phyloP scores from a whole-genome alignment of 2,329 filamentous ascomycete genomes.

The Apiospora kogelbergensis region DNA sequence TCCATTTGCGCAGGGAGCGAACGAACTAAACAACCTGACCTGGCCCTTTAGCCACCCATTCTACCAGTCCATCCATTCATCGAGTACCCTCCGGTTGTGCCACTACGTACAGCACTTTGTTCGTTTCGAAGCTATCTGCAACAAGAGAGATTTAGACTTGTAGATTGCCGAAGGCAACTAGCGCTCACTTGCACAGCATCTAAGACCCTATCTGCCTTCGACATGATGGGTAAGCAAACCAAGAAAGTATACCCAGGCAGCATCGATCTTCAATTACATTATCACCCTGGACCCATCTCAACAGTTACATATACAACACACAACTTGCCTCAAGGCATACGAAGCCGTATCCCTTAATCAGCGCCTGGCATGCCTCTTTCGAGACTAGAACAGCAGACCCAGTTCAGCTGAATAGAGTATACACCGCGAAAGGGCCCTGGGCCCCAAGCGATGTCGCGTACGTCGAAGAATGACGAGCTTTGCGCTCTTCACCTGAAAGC shows the following conservation, averaged over 20 bases:
- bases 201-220: not conserved
- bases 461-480: conserved; percentile 2
- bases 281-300: not conserved
- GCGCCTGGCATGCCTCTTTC: not conserved
- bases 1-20: conserved; percentile 11
- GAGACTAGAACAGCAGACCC: not conserved
- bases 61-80: not conserved
- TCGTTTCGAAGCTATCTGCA: conserved; percentile 3
- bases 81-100: not conserved
- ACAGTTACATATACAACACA: not conserved
- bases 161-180: conserved; percentile 6
- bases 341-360: not conserved
- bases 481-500: not conserved
- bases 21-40: not conserved
- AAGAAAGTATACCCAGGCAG: not conserved
- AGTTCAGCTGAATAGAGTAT: conserved; percentile 7
- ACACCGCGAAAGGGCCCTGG: conserved; percentile 1
- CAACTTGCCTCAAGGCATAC: not conserved
- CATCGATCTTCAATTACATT: not conserved
- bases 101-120: conserved; percentile 3
- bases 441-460: conserved; percentile 4
- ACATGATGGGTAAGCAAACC: not conserved
- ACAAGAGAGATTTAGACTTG: conserved; percentile 2
- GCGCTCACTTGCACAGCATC: conserved; percentile 3
- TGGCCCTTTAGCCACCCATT: not conserved